Evolutionary conservation across 2,329 filamentous ascomycete species (phyloP), one percentile per base, ranked within the genome.

Genomic region (Hypoxylon sp.): DNA sequence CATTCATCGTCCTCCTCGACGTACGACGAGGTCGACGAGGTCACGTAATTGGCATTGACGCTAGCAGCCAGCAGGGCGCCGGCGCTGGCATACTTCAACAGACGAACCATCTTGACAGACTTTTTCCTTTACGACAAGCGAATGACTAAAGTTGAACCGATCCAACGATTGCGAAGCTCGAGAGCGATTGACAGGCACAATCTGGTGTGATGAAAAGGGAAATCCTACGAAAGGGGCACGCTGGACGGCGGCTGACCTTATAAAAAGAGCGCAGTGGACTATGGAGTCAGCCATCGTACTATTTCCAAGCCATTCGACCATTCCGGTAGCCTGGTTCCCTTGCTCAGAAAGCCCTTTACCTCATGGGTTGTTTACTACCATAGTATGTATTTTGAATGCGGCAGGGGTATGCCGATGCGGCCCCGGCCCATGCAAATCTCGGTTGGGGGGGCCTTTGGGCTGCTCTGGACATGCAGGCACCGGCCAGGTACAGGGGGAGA

Each of bases 101-200:
- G 58, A 58, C 69, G 70, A 67, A 76, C 74, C 74, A 76, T 76
- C 48, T 54, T 74, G 66, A 59, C 58, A 59, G 41, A 56, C 57
- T 5, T 62, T 62, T 56, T 30, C 51, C 62, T 64, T 59, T 59
- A 60, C 60, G 65, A 68, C 56, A 70, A 72, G 70, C 71, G 73
- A 75, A 72, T 73, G 73, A 75, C 73, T 75, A 65, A 67, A 71
- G 71, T 73, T 73, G 55, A 68, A 70, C 59, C 24, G 62, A 65
- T 59, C 60, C 62, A 65, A 54, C 20, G 56, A 63, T 56, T 62
- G 57, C 28, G 47, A 59, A 46, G 50, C 56, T 64, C 54, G 50
- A 54, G 56, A 58, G 56, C 60, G 37, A 55, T 64, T 64, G 51
- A 41, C 57, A 62, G 59, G 39, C 51, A 53, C 59, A 56, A 62